Percentiles rank a stretch among this genome's conserved stretches.
Conservation (phyloP, 768 basidiomycete species). For the Chalciporus piperatus region DNA sequence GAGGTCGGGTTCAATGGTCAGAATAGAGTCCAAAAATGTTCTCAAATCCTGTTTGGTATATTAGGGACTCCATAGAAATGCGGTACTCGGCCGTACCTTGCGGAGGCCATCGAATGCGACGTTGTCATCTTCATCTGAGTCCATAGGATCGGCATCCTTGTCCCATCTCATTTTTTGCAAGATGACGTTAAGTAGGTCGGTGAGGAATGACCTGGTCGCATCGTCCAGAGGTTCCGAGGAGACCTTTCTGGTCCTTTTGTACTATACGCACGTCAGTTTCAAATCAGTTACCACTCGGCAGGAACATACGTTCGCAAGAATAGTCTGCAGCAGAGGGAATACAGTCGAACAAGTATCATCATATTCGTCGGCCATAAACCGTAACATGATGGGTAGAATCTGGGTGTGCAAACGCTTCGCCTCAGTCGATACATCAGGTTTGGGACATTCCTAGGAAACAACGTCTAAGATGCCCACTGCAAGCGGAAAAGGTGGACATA, state of each 20-base stretch:
- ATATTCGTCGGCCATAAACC: conserved; percentile 86
- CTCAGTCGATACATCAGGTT: conserved; percentile 60
- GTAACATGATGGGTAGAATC: conserved; percentile 77
- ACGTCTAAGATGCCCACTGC: conserved; percentile 2
- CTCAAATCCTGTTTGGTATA: conserved; percentile 66
- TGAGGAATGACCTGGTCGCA: conserved; percentile 71
- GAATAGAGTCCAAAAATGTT: conserved; percentile 81
- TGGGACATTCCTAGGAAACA: conserved; percentile 50
- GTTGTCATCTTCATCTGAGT: conserved; percentile 86
- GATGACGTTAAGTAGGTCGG: conserved; percentile 71
- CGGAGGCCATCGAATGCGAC: conserved; percentile 82
- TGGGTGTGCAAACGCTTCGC: conserved; percentile 62
- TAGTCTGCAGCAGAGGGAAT: conserved; percentile 72
- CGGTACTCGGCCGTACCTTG: conserved; percentile 50
- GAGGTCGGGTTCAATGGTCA: conserved; percentile 81
- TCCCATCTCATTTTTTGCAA: conserved; percentile 92
- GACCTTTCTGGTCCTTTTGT: conserved; percentile 70
- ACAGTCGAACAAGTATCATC: conserved; percentile 87
- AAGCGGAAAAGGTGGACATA: conserved; percentile 26
- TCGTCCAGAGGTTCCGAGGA: conserved; percentile 62
- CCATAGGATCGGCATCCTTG: conserved; percentile 70
- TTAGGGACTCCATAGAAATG: conserved; percentile 11
- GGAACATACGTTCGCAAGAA: conserved; percentile 66
- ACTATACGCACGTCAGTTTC: conserved; percentile 44
- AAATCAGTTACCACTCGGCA: not conserved